These are phyloP conservation scores for Sphaerulina musiva DNA, from an alignment of 2,329 filamentous ascomycete genomes.

Conservation along the genomic window DNA sequence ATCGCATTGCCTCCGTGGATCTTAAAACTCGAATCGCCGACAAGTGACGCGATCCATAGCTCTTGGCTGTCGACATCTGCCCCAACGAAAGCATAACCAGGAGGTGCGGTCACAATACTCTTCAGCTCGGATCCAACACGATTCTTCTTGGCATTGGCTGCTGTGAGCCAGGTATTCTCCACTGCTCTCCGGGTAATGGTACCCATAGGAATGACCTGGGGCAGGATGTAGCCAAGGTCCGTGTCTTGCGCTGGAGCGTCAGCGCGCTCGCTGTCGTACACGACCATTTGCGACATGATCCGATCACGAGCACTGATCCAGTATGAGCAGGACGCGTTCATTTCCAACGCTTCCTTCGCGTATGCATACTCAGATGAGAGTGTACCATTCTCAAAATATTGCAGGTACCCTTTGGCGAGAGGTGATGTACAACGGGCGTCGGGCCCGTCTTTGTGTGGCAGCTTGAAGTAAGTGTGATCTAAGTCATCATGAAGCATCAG, in stretches of 20 bases:
- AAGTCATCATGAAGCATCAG: constrained; percentile 59
- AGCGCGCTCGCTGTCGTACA: constrained; percentile 63
- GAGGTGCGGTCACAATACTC: constrained; percentile 87
- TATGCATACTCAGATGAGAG: constrained; percentile 82
- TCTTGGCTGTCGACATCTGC: constrained; percentile 97
- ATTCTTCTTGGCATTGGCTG: constrained; percentile 93
- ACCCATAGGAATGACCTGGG: constrained; percentile 96
- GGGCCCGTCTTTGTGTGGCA: constrained; percentile 94
- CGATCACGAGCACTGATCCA: constrained; percentile 95
- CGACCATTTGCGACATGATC: constrained; percentile 91
- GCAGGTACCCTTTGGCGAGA: constrained; percentile 81
- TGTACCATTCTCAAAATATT: constrained; percentile 84
- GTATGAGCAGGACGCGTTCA: constrained; percentile 98
- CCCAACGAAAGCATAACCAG: constrained; percentile 88
- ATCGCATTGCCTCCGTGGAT: constrained; percentile 95
- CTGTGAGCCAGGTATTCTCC: constrained; percentile 97
- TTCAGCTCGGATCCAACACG: constrained; percentile 95
- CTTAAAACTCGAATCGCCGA: constrained; percentile 91
- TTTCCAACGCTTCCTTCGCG: constrained; percentile 90
- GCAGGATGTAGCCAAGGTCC: constrained; percentile 75
- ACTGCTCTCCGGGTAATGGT: constrained; percentile 91
- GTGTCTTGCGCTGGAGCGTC: constrained; percentile 25
- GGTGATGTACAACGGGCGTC: constrained; percentile 76
- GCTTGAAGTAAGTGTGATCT: constrained; percentile 71
- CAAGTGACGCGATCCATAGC: constrained; percentile 92